phyloP scores from a whole-genome alignment of 768 basidiomycete genomes.

The Plicaturopsis crispa region DNA sequence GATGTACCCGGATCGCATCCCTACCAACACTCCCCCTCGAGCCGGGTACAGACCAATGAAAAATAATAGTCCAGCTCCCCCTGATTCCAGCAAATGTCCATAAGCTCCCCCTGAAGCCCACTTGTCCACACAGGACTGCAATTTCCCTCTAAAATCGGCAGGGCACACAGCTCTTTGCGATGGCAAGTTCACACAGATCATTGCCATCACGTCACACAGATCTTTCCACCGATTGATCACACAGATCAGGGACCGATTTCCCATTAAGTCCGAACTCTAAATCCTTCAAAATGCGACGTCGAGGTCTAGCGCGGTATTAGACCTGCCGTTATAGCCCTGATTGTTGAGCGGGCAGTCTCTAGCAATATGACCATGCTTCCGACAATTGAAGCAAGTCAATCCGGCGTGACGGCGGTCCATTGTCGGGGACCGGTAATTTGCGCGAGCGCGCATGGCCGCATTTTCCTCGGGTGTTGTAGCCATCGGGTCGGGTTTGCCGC shows the following conservation, averaged over 20 bases:
- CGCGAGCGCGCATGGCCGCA: conserved; percentile 1
- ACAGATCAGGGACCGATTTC: too few relatives aligned
- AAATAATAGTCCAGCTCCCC: conserved; percentile 1
- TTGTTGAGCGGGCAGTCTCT: conserved; percentile 2
- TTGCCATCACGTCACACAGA: too few relatives aligned
- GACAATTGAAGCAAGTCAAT: conserved; percentile 2
- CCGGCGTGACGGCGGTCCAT: too few relatives aligned
- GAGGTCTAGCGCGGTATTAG: background rate
- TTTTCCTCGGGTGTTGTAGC: background rate
- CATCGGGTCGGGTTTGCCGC: background rate
- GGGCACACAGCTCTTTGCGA: too few relatives aligned
- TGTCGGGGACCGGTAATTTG: too few relatives aligned
- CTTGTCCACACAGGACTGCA: conserved; percentile 1
- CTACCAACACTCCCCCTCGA: conserved; percentile 5
- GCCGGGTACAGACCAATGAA: background rate
- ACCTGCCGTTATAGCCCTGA: background rate
- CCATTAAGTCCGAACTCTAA: too few relatives aligned
- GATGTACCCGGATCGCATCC: too few relatives aligned
- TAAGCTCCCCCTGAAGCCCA: conserved; percentile 4
- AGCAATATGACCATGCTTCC: conserved; percentile 3
- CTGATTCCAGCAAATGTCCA: background rate
- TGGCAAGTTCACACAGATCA: too few relatives aligned
- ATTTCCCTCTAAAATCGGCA: too few relatives aligned
- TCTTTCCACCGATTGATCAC: too few relatives aligned
- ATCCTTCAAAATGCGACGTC: too few relatives aligned